Evolutionary conservation across 352 stramenopile species (phyloP).

Genomic region (Phytophthora tentaculata): DNA sequence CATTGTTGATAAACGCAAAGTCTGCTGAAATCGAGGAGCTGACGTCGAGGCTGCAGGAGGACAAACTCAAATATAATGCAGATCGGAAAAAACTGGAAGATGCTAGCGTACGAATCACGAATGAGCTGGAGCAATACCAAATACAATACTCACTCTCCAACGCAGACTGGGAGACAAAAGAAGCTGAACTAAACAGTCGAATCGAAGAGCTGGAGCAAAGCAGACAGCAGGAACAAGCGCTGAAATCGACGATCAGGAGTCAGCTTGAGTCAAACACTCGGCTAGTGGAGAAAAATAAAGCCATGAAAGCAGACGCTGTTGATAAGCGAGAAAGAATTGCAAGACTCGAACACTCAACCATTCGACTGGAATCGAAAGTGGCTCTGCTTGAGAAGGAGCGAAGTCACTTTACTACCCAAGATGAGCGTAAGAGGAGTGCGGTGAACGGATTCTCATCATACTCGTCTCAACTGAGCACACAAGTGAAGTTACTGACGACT

Average conservation of each 20-base stretch:
- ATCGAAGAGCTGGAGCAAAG: slow-evolving; percentile 33
- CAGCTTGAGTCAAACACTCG: slow-evolving; percentile 54
- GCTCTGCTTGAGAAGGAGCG: slow-evolving; percentile 59
- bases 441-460: slow-evolving; percentile 40
- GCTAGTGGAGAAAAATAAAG: slow-evolving; percentile 46
- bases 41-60: slow-evolving; percentile 24
- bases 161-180: slow-evolving; percentile 36
- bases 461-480: slow-evolving; percentile 47
- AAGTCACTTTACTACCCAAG: slow-evolving; percentile 40
- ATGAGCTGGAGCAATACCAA: slow-evolving; percentile 28
- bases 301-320: slow-evolving; percentile 44
- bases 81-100: slow-evolving; percentile 18
- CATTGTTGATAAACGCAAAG: no score
- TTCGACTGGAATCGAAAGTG: slow-evolving; percentile 54
- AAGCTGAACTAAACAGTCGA: slow-evolving; percentile 19
- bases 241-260: slow-evolving; percentile 44
- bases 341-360: slow-evolving; percentile 41
- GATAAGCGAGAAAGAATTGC: slow-evolving; percentile 27
- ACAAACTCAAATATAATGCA: slow-evolving; percentile 5
- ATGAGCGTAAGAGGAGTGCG: slow-evolving; percentile 39
- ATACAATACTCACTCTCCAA: slow-evolving; percentile 44
- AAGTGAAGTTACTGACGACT: slow-evolving; percentile 45
- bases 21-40: slow-evolving; percentile 20
- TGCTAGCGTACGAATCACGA: background rate
- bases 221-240: slow-evolving; percentile 37